Conservation (phyloP, 495 filamentous ascomycete genomes). For the Gamarada debralockiae region DNA sequence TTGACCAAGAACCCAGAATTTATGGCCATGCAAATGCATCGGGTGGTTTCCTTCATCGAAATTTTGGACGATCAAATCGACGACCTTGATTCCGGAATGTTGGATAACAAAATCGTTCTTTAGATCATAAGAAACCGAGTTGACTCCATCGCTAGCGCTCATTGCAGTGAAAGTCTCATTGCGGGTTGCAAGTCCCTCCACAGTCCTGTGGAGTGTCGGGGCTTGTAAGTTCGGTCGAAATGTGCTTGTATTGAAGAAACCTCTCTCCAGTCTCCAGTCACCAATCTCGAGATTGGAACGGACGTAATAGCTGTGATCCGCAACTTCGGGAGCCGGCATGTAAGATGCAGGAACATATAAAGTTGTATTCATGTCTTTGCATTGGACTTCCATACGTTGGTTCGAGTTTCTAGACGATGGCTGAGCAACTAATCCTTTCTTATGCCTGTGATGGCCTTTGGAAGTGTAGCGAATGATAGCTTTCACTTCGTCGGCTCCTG, state of each 20-base stretch:
- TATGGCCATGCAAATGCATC: conserved; percentile 62
- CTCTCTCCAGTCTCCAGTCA: conserved; percentile 47
- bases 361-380: conserved; percentile 41
- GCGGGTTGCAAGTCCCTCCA: conserved; percentile 43
- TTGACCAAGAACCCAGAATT: conserved; percentile 53
- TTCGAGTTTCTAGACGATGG: conserved; percentile 33
- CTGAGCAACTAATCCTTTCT: conserved; percentile 24
- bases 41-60: conserved; percentile 59
- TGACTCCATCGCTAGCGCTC: conserved; percentile 39
- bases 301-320: conserved; percentile 43
- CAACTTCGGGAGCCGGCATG: conserved; percentile 34
- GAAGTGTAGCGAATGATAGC: conserved; percentile 46
- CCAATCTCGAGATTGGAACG: conserved; percentile 53
- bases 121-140: conserved; percentile 45
- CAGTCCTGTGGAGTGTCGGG: conserved; percentile 39
- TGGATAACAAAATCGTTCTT: conserved; percentile 41
- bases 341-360: conserved; percentile 34
- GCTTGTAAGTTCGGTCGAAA: conserved; percentile 41
- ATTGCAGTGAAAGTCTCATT: conserved; percentile 42
- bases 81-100: conserved; percentile 37
- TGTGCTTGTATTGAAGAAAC: conserved; percentile 51
- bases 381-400: conserved; percentile 34
- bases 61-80: conserved; percentile 65
- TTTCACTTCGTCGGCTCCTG: conserved; percentile 47
- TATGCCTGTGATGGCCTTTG: conserved; percentile 30